Evolutionary conservation across 768 basidiomycete species (phyloP).

Genomic region (Pleurotus ostreatus): DNA sequence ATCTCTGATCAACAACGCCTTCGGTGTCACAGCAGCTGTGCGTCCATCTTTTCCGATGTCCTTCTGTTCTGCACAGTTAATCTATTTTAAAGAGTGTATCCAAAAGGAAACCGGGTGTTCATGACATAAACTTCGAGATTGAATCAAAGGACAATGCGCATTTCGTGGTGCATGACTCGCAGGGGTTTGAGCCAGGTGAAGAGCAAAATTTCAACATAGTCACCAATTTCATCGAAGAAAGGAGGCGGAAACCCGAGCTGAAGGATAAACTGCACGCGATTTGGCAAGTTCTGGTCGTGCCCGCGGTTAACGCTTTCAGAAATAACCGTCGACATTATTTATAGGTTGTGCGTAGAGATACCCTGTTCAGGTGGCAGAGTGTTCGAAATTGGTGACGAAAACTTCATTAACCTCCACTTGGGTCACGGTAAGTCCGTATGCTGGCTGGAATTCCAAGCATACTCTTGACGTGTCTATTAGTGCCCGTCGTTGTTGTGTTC

Average conservation of each 20-base stretch:
- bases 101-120: slow-evolving; percentile 15
- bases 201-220: slow-evolving; percentile 20
- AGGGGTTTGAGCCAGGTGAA: slow-evolving; percentile 25
- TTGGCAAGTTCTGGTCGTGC: slow-evolving; percentile 19
- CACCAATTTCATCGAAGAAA: slow-evolving; percentile 18
- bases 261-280: slow-evolving; percentile 25
- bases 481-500: slow-evolving; percentile 28
- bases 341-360: slow-evolving; percentile 26
- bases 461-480: slow-evolving; percentile 10
- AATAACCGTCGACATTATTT: too few relatives aligned
- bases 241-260: slow-evolving; percentile 13
- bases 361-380: slow-evolving; percentile 20
- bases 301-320: too few relatives aligned
- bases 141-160: slow-evolving; percentile 19
- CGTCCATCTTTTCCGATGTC: too few relatives aligned
- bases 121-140: slow-evolving; percentile 24
- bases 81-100: slow-evolving; percentile 19
- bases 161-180: slow-evolving; percentile 27
- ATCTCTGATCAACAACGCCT: slow-evolving; percentile 22
- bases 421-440: slow-evolving; percentile 13
- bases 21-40: slow-evolving; percentile 22
- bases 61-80: too few relatives aligned
- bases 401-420: slow-evolving; percentile 18
- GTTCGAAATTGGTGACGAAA: slow-evolving; percentile 21
- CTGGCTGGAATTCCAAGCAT: neutral